These are phyloP conservation scores for Rosellinia necatrix DNA, from an alignment of 2,329 filamentous ascomycete species.

Conservation along the genomic window DNA sequence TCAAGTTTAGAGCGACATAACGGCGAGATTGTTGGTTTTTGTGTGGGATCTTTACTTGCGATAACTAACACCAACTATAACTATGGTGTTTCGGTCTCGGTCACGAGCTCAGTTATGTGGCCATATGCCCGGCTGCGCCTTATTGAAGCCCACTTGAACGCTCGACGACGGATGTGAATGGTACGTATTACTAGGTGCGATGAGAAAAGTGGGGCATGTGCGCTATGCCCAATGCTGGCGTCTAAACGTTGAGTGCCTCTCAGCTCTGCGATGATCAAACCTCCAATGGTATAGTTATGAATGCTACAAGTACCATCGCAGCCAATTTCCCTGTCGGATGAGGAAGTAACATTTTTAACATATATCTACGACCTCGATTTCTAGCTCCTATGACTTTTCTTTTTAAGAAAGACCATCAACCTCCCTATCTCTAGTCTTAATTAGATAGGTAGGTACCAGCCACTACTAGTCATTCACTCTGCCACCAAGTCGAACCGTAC, in stretches of 20 bases:
- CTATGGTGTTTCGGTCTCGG: no score
- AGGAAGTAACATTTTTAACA: conserved; percentile 17
- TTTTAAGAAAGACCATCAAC: conserved; percentile 16
- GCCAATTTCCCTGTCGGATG: conserved; percentile 15
- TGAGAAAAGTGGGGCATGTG: no score
- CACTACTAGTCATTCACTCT: conserved; percentile 15
- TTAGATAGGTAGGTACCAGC: conserved; percentile 17
- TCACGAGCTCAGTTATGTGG: no score
- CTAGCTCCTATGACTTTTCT: conserved; percentile 14
- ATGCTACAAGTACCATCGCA: conserved; percentile 17
- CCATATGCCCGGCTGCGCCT: no score
- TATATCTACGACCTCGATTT: conserved; percentile 15
- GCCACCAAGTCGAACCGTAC: conserved; percentile 17
- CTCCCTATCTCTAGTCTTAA: conserved; percentile 12
- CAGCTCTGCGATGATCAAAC: conserved; percentile 13
- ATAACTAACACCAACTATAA: no score
- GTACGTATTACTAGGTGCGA: no score
- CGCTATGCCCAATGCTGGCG: no score
- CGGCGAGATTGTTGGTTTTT: no score
- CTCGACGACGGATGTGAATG: no score
- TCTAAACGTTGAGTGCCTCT: conserved; percentile 8
- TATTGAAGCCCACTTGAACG: no score
- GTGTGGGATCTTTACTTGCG: no score
- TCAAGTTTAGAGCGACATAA: no score
- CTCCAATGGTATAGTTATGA: conserved; percentile 14